A percentile compares a stretch with the other conserved stretches of the same genome.
phyloP scores from a whole-genome alignment of 805 yeast species.

The Lipomyces chichibuensis region DNA sequence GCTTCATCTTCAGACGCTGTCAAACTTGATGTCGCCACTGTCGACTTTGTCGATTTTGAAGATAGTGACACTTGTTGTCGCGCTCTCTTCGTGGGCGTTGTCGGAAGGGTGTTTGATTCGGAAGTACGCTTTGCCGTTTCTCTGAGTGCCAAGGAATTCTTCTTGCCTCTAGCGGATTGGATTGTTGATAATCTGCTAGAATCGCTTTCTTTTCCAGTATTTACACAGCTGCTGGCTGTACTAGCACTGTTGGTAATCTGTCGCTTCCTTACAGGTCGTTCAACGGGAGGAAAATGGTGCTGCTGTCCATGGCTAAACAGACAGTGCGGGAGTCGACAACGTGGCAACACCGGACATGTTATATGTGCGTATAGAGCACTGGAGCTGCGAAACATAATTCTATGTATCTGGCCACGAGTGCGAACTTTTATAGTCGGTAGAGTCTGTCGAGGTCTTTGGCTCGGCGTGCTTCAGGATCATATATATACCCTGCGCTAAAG shows the following conservation, averaged over 20 bases:
- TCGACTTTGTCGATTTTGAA: background rate
- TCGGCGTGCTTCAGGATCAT: too few species aligned
- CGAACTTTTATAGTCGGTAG: too few species aligned
- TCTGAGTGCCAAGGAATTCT: background rate
- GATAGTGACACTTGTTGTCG: background rate
- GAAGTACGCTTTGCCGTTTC: background rate
- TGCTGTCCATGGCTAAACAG: conserved; percentile 18
- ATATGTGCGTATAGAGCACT: conserved; percentile 13
- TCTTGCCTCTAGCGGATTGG: background rate
- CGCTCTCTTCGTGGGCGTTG: background rate
- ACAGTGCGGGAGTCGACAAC: conserved; percentile 22
- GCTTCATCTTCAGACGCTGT: conserved; percentile 1
- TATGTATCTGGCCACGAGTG: background rate
- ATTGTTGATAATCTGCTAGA: background rate
- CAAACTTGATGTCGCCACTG: background rate
- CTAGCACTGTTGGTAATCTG: background rate
- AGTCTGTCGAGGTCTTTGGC: too few species aligned
- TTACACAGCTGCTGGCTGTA: background rate
- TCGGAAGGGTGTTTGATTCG: background rate
- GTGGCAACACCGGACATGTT: conserved; percentile 20
- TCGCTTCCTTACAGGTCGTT: background rate
- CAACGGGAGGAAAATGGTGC: background rate
- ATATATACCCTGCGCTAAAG: too few species aligned
- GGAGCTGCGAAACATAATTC: conserved; percentile 21
- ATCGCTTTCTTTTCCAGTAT: background rate